Percentiles rank a stretch among this genome's conserved stretches.
Conservation (phyloP, 2,329 filamentous ascomycete species). For the Hirsutella rhossiliensis region DNA sequence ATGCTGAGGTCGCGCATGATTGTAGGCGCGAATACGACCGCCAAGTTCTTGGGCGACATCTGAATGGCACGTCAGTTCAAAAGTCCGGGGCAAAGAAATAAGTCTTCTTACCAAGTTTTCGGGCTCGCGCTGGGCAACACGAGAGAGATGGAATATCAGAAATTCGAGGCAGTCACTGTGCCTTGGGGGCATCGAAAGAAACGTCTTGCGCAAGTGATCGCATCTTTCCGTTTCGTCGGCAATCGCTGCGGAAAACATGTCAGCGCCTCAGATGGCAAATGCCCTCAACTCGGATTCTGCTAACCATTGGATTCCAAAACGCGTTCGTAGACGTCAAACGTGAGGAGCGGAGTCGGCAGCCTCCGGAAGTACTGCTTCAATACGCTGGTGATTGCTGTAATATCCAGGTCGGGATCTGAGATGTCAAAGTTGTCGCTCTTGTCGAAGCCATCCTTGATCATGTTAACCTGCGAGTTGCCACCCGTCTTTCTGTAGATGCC, state of each 20-base stretch:
- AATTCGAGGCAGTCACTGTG: conserved; percentile 89
- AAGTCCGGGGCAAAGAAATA: no score
- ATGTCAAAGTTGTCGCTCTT: conserved; percentile 79
- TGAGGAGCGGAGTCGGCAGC: conserved; percentile 78
- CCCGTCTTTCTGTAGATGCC: conserved; percentile 98
- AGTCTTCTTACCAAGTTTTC: conserved; percentile 61
- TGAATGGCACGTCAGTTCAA: conserved; percentile 18
- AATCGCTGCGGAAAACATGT: conserved; percentile 35
- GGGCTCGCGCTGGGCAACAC: conserved; percentile 69
- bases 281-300: conserved; percentile 15
- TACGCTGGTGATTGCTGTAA: conserved; percentile 89
- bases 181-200: conserved; percentile 67
- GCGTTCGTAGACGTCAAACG: conserved; percentile 83
- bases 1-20: conserved; percentile 88
- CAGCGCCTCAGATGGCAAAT: not conserved
- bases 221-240: conserved; percentile 56
- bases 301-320: conserved; percentile 70
- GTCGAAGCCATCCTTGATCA: conserved; percentile 86
- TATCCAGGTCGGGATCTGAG: conserved; percentile 85
- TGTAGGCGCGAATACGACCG: conserved; percentile 94
- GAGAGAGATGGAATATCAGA: conserved; percentile 81
- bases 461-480: conserved; percentile 80
- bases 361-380: conserved; percentile 97
- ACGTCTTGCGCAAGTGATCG: conserved; percentile 56
- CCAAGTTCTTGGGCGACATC: conserved; percentile 95